Evolutionary conservation across 257 asterid species (phyloP), one percentile per base, ranked within the genome.

Genomic region (Solanum ossicruentum): DNA sequence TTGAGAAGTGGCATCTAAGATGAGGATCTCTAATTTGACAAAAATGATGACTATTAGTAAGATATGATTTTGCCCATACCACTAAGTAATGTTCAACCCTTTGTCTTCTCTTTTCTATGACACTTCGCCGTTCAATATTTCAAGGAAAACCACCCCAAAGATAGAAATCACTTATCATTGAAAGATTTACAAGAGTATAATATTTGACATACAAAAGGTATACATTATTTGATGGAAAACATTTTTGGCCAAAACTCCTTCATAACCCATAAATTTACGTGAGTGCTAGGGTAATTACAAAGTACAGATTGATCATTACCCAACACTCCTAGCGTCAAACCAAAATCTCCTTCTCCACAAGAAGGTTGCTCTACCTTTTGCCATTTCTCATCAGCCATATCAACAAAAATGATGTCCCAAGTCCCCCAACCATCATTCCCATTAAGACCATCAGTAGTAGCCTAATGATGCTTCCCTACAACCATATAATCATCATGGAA

Each of bases 191-290:
- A 60, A 60, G 32, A 60, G 67, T n/a, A 60, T n/a, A 60, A 10
- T n/a, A 57, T 8, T 57, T 57, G 23, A 18, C 63, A 57, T 57
- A 18, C 23, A 57, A 57, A 18, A 7, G 63, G 8, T 17, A 56
- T 56, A 56, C 61, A 57, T 57, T 2, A 91, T 26, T 92, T 90
- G 85, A 92, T 58, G 4, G 83, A 75, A 49, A 58, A 85, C 67
- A 92, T 55, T 81, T 91, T 92, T 21, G 85, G 85, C 95, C 96
- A 93, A 13, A 85, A 87, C 28, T 92, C 80, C 83, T 88, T 86
- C 91, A 90, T 86, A 56, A 86, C 70, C 96, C 96, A 93, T 82
- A 93, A 65, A 84, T 93, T 92, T 0, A 82, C 90, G 43, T 61
- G 32, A 10, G 21, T 67, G 17, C 26, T 49, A 2, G 41, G 47